Base-by-base conservation (phyloP, 2,329 filamentous ascomycete genomes). In the Coniochaeta pulveracea region DNA sequence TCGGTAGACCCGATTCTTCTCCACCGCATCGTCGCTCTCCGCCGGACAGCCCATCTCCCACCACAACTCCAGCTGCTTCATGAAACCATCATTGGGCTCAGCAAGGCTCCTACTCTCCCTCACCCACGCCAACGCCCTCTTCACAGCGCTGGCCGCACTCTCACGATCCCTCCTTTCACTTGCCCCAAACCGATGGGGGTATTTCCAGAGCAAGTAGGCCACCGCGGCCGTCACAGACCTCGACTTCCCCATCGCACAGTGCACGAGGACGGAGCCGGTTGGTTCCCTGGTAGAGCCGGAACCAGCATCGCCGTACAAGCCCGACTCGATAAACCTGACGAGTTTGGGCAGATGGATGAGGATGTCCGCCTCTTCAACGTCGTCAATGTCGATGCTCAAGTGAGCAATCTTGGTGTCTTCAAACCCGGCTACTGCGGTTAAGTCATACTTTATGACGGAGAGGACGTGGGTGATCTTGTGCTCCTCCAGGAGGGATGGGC, bases 201-300 rank as follows among this genome's bases (percentile, higher is more conserved):
- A 66, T 45, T 70, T 72, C 56, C 72, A 77, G 42, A 96, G 80
- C 33, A 96, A 65, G 56, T 88, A 96, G 40, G 91, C 89, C 37
- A 93, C 71, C 35, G 85, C 71, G 43, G 84, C 74, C 19, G 85
- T 80, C 43, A 89, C 83, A 30, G 89, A 96, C 38, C 91, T 83
- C 21, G 88, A 95, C 60, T 93, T 93, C 34, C 91, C 91, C 77
- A 94, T 94, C 15, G 86, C 89, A 67, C 91, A 94, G 59, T 71
- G 66, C 8, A 76, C 70, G 36, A 67, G 69, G 18, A 76, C 69
- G 10, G 58, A 67, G 18, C 60, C 60, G 14, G 42, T 36, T 2
- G 36, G 37, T 4, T 10, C 10, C 4, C 5, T 18, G 16, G 34
- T 24, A 24, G 22, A 24, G 4, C 19, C 7, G 8, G 29, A 23